A percentile compares a stretch with the other conserved stretches of the same genome.
These are phyloP conservation scores for Colletotrichum camelliae DNA, from an alignment of 2,329 filamentous ascomycete species.

Conservation along the genomic window DNA sequence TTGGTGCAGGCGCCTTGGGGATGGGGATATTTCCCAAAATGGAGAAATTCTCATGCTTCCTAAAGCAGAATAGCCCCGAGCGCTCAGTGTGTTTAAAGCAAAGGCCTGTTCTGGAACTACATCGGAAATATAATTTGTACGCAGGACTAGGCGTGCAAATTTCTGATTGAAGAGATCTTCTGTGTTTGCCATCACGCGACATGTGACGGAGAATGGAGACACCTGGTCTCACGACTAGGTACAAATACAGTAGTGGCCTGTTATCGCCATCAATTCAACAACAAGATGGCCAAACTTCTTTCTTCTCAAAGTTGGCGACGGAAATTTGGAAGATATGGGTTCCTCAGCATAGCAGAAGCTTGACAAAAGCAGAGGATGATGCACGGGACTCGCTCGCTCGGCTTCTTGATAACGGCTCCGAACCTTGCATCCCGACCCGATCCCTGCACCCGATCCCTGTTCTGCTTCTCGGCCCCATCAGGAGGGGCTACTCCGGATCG, in stretches of 20 bases:
- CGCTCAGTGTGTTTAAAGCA: background rate
- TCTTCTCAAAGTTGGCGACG: background rate
- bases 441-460: background rate
- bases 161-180: background rate
- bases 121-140: background rate
- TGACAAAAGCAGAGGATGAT: background rate
- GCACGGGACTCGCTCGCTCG: background rate
- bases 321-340: background rate
- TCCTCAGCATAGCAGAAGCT: background rate
- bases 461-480: background rate
- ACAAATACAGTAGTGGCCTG: background rate
- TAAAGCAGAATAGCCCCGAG: accelerated
- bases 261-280: background rate
- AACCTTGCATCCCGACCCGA: background rate
- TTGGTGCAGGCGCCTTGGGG: background rate
- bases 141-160: background rate
- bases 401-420: background rate
- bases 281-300: background rate
- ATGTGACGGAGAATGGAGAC: background rate
- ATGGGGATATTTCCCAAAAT: background rate
- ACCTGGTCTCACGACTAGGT: background rate
- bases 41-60: background rate
- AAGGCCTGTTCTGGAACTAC: background rate
- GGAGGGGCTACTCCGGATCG: background rate
- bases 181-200: background rate